Conservation (phyloP, 768 basidiomycete species). For the Tephrocybe sp. region DNA sequence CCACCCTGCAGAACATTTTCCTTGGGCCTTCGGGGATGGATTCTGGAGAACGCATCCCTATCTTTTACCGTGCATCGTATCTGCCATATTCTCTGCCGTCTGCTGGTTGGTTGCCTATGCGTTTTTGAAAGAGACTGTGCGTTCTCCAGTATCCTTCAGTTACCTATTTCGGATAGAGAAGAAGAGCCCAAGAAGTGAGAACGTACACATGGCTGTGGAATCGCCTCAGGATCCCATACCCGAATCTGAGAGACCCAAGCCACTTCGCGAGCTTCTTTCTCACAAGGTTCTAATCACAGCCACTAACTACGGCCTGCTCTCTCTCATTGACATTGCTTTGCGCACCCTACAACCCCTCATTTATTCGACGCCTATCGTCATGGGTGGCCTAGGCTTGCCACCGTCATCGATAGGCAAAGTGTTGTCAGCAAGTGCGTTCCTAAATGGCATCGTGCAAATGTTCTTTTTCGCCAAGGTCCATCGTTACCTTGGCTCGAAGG, state of each 20-base stretch:
- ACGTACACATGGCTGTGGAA: not conserved
- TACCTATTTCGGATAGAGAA: constrained; percentile 20
- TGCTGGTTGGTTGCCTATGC: constrained; percentile 51
- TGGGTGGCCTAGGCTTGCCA: constrained; percentile 70
- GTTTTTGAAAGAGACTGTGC: constrained; percentile 53
- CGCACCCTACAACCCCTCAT: constrained; percentile 70
- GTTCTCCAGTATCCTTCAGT: constrained; percentile 23
- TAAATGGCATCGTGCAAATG: constrained; percentile 66
- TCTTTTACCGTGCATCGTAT: constrained; percentile 66
- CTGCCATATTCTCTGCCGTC: constrained; percentile 57
- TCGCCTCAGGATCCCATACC: constrained; percentile 7
- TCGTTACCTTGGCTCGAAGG: constrained; percentile 60
- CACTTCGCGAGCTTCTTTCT: constrained; percentile 50
- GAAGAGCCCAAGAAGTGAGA: not conserved
- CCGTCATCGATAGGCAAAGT: constrained; percentile 67
- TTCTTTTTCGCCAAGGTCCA: constrained; percentile 68
- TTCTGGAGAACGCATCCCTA: constrained; percentile 59
- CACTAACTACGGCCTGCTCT: constrained; percentile 62
- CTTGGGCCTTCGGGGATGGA: constrained; percentile 40
- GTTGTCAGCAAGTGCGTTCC: constrained; percentile 56
- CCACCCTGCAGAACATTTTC: constrained; percentile 54
- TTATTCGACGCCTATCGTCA: constrained; percentile 63
- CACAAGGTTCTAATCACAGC: constrained; percentile 57
- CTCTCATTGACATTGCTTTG: constrained; percentile 65
- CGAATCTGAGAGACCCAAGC: constrained; percentile 31